Evolutionary conservation across 2,329 filamentous ascomycete species (phyloP).

Genomic region (Fusarium sp.): DNA sequence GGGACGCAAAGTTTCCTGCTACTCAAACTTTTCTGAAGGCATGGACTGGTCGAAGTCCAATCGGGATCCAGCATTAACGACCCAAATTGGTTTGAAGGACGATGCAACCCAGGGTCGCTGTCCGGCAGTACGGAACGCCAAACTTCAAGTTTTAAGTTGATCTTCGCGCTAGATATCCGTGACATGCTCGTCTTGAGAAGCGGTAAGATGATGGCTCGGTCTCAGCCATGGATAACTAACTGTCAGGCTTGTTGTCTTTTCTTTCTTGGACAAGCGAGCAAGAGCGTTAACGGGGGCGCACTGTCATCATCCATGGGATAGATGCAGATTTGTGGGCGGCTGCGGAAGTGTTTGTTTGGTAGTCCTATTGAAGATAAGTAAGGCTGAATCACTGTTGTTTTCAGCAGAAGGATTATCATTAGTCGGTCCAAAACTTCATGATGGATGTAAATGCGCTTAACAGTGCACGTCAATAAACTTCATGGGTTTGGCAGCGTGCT

Average conservation of each 20-base stretch:
- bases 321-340: not conserved
- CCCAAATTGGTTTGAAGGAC: slow-evolving; percentile 18
- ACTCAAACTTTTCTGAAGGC: slow-evolving; percentile 21
- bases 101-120: slow-evolving; percentile 12
- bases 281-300: not conserved
- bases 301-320: not conserved
- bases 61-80: slow-evolving; percentile 25
- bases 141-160: slow-evolving; percentile 3
- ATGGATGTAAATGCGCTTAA: not conserved
- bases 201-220: not conserved
- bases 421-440: not conserved
- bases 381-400: not conserved
- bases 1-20: slow-evolving; percentile 22
- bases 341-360: not conserved
- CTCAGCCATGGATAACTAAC: not conserved
- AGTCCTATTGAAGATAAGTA: not conserved
- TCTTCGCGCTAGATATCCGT: not conserved
- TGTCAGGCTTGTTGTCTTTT: not conserved
- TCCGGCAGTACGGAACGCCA: slow-evolving; percentile 29
- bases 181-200: not conserved
- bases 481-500: not conserved
- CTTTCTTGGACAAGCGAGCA: not conserved
- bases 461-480: not conserved
- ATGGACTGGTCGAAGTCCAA: slow-evolving; percentile 22
- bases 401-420: not conserved